These are phyloP conservation scores for Sherardia arvensis DNA, from an alignment of 257 asterid species.

Conservation along the genomic window DNA sequence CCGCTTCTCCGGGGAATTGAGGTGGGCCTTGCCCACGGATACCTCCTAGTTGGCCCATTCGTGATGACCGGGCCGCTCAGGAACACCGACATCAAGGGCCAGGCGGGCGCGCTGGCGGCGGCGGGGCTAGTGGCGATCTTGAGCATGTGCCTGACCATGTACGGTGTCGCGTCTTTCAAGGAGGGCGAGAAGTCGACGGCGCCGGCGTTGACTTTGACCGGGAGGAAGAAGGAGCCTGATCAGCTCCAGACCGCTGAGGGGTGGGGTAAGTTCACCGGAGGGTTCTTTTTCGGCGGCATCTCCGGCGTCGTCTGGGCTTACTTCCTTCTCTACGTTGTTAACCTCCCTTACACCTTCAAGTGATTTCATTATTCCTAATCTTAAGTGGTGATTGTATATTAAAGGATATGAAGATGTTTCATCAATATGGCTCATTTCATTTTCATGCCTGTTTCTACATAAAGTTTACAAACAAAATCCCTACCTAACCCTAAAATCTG, in stretches of 20 bases:
- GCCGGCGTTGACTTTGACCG: slow-evolving; percentile 68
- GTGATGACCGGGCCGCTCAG: slow-evolving; percentile 74
- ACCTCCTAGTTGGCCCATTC: slow-evolving; percentile 78
- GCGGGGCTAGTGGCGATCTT: slow-evolving; percentile 73
- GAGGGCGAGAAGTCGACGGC: slow-evolving; percentile 79
- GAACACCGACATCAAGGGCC: slow-evolving; percentile 50
- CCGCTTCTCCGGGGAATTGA: slow-evolving; percentile 66
- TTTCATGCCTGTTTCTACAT: too few relatives aligned
- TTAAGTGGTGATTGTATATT: slow-evolving; percentile 22
- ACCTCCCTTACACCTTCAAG: slow-evolving; percentile 84
- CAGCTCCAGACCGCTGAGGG: slow-evolving; percentile 87
- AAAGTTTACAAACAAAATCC: too few relatives aligned
- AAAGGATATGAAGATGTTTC: background rate
- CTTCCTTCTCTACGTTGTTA: slow-evolving; percentile 68
- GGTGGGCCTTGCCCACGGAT: slow-evolving; percentile 89
- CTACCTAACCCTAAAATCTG: too few relatives aligned
- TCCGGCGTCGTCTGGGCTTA: slow-evolving; percentile 95
- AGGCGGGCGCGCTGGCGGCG: slow-evolving; percentile 79
- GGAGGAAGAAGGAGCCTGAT: slow-evolving; percentile 74
- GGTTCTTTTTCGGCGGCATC: slow-evolving; percentile 93
- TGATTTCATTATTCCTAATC: slow-evolving; percentile 17
- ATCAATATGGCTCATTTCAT: background rate
- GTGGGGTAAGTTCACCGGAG: slow-evolving; percentile 87
- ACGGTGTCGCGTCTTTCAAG: slow-evolving; percentile 69
- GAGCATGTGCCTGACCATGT: slow-evolving; percentile 60